Evolutionary conservation across 495 filamentous ascomycete species (phyloP), one percentile per base, ranked within the genome.

Genomic region (Penicillium canariense): DNA sequence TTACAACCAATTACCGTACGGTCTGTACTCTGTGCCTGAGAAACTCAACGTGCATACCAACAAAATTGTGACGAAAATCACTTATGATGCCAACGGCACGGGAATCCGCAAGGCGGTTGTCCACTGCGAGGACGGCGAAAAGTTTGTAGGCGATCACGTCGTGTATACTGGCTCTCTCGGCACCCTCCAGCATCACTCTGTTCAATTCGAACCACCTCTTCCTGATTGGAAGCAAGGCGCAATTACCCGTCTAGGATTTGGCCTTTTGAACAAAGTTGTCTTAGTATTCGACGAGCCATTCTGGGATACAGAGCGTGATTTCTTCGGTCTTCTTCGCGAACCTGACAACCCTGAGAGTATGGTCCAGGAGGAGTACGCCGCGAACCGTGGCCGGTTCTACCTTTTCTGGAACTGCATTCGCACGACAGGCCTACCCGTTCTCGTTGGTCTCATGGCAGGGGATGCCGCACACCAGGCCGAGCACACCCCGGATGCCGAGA

Each of bases 361-460:
- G 55, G 64, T 76, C 18, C 85, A 84, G 58, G 76, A 81, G 48
- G 82, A 86, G 49, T 90, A 90, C 51, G 70, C 79, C 1, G 63
- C 73, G 11, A 82, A 81, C 48, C 77, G 87, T 51, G 94, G 94
- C 15, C 86, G 92, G 9, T 96, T 94, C 74, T 99, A 97, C 62
- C 82, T 97, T 60, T 97, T 96, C 81, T 97, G 96, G 84, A 97
- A 99, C 65, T 88, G 90, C 52, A 84, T 90, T 52, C 88, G 90
- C 54, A 95, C 89, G 2, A 90, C 88, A 44, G 94, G 94, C 5
- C 77, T 91, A 28, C 94, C 94, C 4, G 87, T 89, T 4, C 75
- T 98, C 15, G 81, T 97, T 39, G 95, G 91, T 15, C 81, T 99
- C 28, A 97, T 99, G 95, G 91, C 92, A 36, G 94, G 94, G 17